phyloP scores from a whole-genome alignment of 371 early-diverging fungal species.

The Syncephalastrum sp. region DNA sequence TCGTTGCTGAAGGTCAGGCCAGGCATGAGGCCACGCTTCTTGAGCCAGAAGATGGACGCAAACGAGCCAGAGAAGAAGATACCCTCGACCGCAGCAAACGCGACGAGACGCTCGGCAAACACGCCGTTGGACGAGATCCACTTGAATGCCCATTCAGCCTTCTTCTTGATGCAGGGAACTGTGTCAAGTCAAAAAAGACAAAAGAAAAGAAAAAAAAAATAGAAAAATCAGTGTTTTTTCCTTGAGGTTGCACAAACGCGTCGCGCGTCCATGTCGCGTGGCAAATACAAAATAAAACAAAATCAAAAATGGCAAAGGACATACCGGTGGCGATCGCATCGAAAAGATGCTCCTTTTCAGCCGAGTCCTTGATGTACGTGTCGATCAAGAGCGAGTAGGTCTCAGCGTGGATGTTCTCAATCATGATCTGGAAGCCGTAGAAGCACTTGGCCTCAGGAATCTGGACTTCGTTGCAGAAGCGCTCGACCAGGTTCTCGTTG shows the following conservation, averaged over 20 bases:
- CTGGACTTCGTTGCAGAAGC: slow-evolving; percentile 98
- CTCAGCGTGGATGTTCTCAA: slow-evolving; percentile 99
- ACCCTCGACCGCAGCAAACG: slow-evolving; percentile 99
- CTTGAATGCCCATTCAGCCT: slow-evolving; percentile 99
- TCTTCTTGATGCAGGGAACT: slow-evolving; percentile 96
- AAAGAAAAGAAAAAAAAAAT: too few relatives aligned
- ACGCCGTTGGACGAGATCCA: slow-evolving; percentile 94
- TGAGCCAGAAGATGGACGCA: slow-evolving; percentile 99
- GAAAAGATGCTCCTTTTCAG: slow-evolving; percentile 90
- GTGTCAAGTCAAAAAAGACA: slow-evolving; percentile 4
- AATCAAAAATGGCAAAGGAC: slow-evolving; percentile 15
- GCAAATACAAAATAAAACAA: slow-evolving; percentile 5
- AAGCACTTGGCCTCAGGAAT: slow-evolving; percentile 98
- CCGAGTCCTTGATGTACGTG: slow-evolving; percentile 94
- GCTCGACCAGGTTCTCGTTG: slow-evolving; percentile 97
- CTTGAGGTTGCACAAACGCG: slow-evolving; percentile 1
- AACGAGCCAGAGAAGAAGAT: slow-evolving; percentile 99
- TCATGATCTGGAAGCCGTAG: slow-evolving; percentile 99
- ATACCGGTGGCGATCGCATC: slow-evolving; percentile 94
- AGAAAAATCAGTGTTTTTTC: slow-evolving; percentile 6
- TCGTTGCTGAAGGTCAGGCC: slow-evolving; percentile 99
- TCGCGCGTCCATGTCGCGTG: slow-evolving; percentile 11
- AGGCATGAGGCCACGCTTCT: slow-evolving; percentile 99
- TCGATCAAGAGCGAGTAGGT: slow-evolving; percentile 99
- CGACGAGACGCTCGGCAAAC: slow-evolving; percentile 96